Conservation (phyloP, 2,329 filamentous ascomycete genomes). For the Aspergillus ochraceoroseus region DNA sequence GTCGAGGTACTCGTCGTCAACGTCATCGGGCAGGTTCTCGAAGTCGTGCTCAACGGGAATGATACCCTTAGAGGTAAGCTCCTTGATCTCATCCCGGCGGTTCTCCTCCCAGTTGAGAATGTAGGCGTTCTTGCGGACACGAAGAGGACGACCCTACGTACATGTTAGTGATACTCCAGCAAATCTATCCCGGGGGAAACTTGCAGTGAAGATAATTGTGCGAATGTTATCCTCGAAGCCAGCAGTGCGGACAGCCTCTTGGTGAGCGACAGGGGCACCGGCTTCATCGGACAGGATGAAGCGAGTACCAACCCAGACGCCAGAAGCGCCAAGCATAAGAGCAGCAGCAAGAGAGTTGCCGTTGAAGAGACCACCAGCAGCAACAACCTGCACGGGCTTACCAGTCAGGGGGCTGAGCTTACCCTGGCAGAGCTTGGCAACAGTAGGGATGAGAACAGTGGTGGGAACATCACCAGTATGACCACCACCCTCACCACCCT, state of each 20-base stretch:
- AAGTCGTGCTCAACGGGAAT: constrained; percentile 94
- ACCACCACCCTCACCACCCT: constrained; percentile 95
- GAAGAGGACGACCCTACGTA: constrained; percentile 70
- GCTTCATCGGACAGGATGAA: constrained; percentile 94
- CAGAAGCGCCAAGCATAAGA: constrained; percentile 85
- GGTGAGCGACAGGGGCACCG: constrained; percentile 86
- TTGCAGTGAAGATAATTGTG: constrained; percentile 90
- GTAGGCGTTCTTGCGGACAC: constrained; percentile 89
- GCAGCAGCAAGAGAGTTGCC: constrained; percentile 84
- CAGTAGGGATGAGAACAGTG: constrained; percentile 83
- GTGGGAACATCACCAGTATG: constrained; percentile 95
- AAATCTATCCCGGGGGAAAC: constrained; percentile 5
- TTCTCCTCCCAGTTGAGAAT: constrained; percentile 96
- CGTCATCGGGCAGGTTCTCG: constrained; percentile 68
- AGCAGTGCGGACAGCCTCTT: constrained; percentile 88
- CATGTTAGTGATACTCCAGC: constrained; percentile 18
- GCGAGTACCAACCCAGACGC: constrained; percentile 93
- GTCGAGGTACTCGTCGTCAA: constrained; percentile 83
- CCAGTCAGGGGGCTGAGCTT: constrained; percentile 84
- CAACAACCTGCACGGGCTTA: constrained; percentile 81
- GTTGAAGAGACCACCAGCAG: constrained; percentile 90
- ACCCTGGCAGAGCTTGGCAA: constrained; percentile 73
- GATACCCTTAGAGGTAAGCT: constrained; percentile 79
- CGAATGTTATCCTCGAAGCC: constrained; percentile 93
- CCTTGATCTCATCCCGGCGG: constrained; percentile 82